Evolutionary conservation across 164 flowering plant genomes (phyloP).

Genomic region (Malania oleifera): DNA sequence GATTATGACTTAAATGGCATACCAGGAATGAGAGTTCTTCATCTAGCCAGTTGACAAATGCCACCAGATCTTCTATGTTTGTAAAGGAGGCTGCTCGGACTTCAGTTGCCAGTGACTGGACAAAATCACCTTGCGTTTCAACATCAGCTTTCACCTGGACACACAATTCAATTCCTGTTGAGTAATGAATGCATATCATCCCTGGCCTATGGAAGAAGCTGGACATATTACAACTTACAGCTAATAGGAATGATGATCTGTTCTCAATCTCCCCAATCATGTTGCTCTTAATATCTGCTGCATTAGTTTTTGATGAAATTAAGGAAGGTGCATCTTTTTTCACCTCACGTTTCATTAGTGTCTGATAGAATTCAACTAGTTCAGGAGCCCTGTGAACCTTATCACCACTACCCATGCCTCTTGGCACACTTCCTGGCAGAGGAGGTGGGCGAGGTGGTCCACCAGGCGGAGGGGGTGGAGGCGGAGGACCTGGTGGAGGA

Average conservation of each 20-base stretch:
- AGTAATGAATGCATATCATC: background rate
- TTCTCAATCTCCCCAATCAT: constrained; percentile 98
- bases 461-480: constrained; percentile 70
- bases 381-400: constrained; percentile 99
- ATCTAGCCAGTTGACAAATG: constrained; percentile 97
- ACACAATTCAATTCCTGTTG: constrained; percentile 6
- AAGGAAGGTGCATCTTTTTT: constrained; percentile 70
- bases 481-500: constrained; percentile 56
- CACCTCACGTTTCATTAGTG: constrained; percentile 90
- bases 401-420: constrained; percentile 55
- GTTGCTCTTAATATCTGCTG: constrained; percentile 73
- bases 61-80: constrained; percentile 68
- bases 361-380: constrained; percentile 87
- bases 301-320: constrained; percentile 41
- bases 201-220: background rate
- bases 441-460: constrained; percentile 88
- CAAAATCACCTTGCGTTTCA: constrained; percentile 98
- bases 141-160: constrained; percentile 97
- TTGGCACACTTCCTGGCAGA: constrained; percentile 68
- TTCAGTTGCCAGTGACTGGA: constrained; percentile 86
- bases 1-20: constrained; percentile 15
- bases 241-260: constrained; percentile 83
- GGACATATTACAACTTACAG: constrained; percentile 44
- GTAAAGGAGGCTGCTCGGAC: constrained; percentile 83
- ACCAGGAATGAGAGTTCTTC: constrained; percentile 99